Percentiles rank a stretch among this genome's conserved stretches.
These are phyloP conservation scores for Calonectria pseudoturangicola DNA, from an alignment of 2,329 filamentous ascomycete genomes.

Conservation along the genomic window DNA sequence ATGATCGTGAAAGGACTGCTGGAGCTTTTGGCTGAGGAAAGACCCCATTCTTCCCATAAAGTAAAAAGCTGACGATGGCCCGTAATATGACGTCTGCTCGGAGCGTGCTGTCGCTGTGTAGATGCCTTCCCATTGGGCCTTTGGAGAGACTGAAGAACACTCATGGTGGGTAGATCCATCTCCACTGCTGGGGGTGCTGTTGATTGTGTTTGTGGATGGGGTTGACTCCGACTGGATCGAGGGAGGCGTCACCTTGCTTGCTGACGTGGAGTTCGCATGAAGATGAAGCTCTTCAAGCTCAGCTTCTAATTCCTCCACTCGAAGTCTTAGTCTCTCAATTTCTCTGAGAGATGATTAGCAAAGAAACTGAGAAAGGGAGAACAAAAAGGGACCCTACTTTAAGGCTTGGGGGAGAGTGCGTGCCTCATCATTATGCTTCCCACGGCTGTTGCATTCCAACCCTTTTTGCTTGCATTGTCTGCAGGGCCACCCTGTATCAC, in stretches of 20 bases:
- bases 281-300: conserved; percentile 39
- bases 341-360: conserved; percentile 47
- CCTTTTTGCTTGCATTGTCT: conserved; percentile 42
- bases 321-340: conserved; percentile 59
- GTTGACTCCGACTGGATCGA: not conserved
- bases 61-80: conserved; percentile 66
- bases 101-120: conserved; percentile 60
- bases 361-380: not conserved
- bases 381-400: conserved; percentile 20
- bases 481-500: conserved; percentile 48
- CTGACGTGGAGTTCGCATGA: not conserved
- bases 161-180: conserved; percentile 32
- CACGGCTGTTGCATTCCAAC: conserved; percentile 38
- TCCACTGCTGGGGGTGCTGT: not conserved
- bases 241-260: conserved; percentile 49
- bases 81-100: conserved; percentile 63
- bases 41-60: conserved; percentile 65
- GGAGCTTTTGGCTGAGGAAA: conserved; percentile 59
- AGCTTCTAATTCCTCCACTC: conserved; percentile 56
- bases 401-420: conserved; percentile 44
- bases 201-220: conserved; percentile 11
- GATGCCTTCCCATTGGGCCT: conserved; percentile 57
- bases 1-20: conserved; percentile 49
- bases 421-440: conserved; percentile 40
- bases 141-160: not conserved